phyloP scores from a whole-genome alignment of 371 early-diverging fungal genomes.

The Syncephalis fuscata region DNA sequence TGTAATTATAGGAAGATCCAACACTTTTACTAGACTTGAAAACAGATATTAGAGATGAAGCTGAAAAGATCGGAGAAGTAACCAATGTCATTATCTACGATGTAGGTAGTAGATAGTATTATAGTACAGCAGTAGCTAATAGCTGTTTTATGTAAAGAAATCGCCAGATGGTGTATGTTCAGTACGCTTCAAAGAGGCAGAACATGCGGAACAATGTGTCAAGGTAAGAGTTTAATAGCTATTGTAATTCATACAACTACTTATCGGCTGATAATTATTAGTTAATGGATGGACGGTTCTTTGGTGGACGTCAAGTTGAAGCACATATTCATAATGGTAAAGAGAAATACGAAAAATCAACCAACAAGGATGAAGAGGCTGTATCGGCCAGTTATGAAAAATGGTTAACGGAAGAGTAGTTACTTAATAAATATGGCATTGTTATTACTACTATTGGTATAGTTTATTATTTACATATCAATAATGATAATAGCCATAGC shows the following conservation, averaged over 20 bases:
- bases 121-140: neutral
- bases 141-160: constrained; percentile 19
- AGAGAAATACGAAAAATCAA: constrained; percentile 27
- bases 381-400: no score
- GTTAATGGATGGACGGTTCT: constrained; percentile 82
- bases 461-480: no score
- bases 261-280: no score
- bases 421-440: no score
- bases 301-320: constrained; percentile 67
- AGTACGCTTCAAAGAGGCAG: constrained; percentile 68
- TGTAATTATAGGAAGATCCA: constrained; percentile 49
- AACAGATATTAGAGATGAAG: constrained; percentile 84
- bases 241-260: neutral
- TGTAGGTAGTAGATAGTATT: constrained; percentile 22
- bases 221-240: constrained; percentile 37
- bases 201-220: constrained; percentile 65
- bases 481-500: no score
- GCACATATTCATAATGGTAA: constrained; percentile 74
- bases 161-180: constrained; percentile 77
- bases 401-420: no score
- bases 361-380: no score
- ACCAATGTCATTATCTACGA: constrained; percentile 79
- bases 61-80: constrained; percentile 84
- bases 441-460: no score
- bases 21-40: constrained; percentile 75